Evolutionary conservation across 257 asterid genomes (phyloP), one percentile per base, ranked within the genome.

Genomic region (Solanum appendiculatum): DNA sequence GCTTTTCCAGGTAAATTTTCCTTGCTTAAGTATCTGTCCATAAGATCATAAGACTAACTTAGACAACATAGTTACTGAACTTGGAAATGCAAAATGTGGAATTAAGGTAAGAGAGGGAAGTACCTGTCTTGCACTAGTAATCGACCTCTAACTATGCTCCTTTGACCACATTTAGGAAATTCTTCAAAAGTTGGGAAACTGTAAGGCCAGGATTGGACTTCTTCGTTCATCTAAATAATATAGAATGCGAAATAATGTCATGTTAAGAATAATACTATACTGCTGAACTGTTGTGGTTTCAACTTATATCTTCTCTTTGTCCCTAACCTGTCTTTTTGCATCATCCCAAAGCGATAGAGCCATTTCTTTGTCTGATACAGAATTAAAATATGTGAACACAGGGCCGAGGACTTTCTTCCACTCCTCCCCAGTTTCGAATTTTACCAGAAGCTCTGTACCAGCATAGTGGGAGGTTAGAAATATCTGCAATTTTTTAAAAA

Each of bases 391-490:
- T 77, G 88, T 86, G 86, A 88, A 90, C 31, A 87, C 88, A 40
- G 92, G 92, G 34, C 92, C 92, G 16, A 89, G 88, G 70, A 90
- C 91, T 90, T 90, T 89, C 91, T 86, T 90, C 92, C 92, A 90
- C n/a, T 74, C 58, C 88, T 91, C 91, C 23, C 90, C 85, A 37
- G 80, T 85, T 34, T 88, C 87, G 2, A 91, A 89, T 48, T 91
- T 91, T 46, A 88, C 36, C 42, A 88, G 64, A 58, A 91, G 90
- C 73, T 91, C 93, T 31, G 86, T 85, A 48, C 93, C 93, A 72
- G 91, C 91, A 86, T 91, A 91, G 82, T 91, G 93, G 11, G 93
- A 87, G 72, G 90, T 91, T 21, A 74, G 66, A 88, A 91, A 91
- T 66, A 91, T 89, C 93, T 91, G 90, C 86, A 84, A 9, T 51